Evolutionary conservation across 371 early-diverging fungal genomes (phyloP), one percentile per base, ranked within the genome.

Genomic region (Blakeslea trispora): DNA sequence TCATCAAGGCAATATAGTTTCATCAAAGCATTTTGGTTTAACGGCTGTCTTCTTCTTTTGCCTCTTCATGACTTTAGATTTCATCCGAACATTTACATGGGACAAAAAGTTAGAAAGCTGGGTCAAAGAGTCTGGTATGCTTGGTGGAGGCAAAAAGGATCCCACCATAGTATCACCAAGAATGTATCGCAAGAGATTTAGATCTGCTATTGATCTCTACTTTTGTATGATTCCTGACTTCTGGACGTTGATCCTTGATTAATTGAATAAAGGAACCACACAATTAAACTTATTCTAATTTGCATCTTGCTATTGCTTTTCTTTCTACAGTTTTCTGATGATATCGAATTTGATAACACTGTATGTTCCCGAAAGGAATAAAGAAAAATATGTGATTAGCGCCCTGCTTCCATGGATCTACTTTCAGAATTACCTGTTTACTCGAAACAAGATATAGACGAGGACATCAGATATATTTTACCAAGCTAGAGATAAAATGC

Each of bases 21-120:
- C 22, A n/a, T n/a, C n/a, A n/a, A n/a, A n/a, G n/a, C n/a, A n/a
- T n/a, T n/a, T n/a, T 31, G 7, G 0, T 32, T 17, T 34, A 17
- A 4, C 22, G 5, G 14, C 5, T 34, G n/a, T 17, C 8, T 10
- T 45, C 41, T 21, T n/a, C n/a, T n/a, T n/a, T n/a, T n/a, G n/a
- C n/a, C n/a, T n/a, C n/a, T n/a, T n/a, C n/a, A n/a, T 42, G 7
- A 14, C 21, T 31, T 51, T 46, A 83, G 97, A 97, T 66, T 96
- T 92, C 68, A 95, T 96, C 46, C 87, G 97, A 39, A 92, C 96
- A 0, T 97, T 92, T 68, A 97, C 97, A 0, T 96, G 96, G 96
- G 96, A 96, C 69, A 97, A 96, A 71, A 90, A 90, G 64, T 67
- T 97, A 9, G 98, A 97, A 64, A 91, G 87, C 51, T 93, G 93